Evolutionary conservation across 176 grass and related monocot genomes (phyloP).

Genomic region (Secale cereale): DNA sequence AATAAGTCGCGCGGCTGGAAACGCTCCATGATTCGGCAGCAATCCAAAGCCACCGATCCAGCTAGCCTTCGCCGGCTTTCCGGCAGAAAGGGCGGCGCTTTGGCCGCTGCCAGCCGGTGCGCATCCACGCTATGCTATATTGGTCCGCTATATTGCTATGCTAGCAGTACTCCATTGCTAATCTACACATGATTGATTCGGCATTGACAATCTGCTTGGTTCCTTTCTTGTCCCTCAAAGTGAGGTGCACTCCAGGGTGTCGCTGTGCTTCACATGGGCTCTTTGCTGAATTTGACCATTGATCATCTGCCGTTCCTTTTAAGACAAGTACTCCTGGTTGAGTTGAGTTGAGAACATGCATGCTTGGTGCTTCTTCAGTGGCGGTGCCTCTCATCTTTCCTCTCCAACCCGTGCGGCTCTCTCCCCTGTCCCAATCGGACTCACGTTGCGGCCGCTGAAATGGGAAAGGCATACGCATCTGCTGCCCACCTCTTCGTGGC

Average conservation of each 20-base stretch:
- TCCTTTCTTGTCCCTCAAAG: conserved; percentile 10
- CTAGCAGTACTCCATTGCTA: neutral
- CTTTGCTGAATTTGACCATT: neutral
- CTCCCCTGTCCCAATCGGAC: no score
- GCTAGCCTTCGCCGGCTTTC: conserved; percentile 40
- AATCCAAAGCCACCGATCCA: conserved; percentile 26
- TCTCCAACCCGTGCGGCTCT: no score
- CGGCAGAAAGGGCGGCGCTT: conserved; percentile 36
- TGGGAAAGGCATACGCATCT: no score
- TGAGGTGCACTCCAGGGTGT: neutral
- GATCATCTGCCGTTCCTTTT: neutral
- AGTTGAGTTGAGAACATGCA: no score
- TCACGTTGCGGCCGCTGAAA: no score
- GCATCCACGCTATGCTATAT: neutral
- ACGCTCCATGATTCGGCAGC: neutral
- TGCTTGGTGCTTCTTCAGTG: no score
- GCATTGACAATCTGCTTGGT: conserved; percentile 18
- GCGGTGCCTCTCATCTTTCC: no score
- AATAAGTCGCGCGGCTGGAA: conserved; percentile 34
- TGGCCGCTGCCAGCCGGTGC: conserved; percentile 13
- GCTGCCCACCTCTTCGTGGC: no score
- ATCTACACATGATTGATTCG: neutral
- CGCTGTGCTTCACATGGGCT: neutral
- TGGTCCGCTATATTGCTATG: neutral
- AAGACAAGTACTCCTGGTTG: no score